Evolutionary conservation across 1,139 yeast genomes (phyloP).

Genomic region (Hyphopichia fennica): DNA sequence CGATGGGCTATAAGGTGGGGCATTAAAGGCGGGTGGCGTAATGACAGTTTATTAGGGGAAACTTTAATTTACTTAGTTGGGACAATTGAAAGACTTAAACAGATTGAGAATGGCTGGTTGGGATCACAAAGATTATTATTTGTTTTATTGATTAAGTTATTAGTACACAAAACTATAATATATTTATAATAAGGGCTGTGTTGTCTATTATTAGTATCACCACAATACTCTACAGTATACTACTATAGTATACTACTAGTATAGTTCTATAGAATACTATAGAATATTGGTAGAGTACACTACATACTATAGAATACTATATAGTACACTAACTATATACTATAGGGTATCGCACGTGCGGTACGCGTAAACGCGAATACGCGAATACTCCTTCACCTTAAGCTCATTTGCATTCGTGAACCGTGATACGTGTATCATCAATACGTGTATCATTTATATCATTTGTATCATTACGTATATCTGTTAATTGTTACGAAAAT

Average conservation of each 20-base stretch:
- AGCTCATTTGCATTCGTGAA: background rate
- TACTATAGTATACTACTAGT: background rate
- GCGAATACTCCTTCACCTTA: background rate
- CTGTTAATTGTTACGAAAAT: background rate
- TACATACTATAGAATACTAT: background rate
- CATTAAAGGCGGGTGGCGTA: no score
- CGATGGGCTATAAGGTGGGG: background rate
- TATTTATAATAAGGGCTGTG: no score
- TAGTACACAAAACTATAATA: background rate
- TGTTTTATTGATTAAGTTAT: background rate
- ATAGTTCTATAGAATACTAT: background rate
- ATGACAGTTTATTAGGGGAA: background rate
- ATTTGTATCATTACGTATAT: background rate
- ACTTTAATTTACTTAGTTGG: background rate
- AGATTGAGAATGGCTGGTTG: no score
- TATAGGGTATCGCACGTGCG: background rate
- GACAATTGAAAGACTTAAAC: no score
- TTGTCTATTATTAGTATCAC: no score
- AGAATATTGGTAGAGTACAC: no score
- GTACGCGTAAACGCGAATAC: background rate
- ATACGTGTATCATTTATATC: background rate
- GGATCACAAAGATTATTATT: no score
- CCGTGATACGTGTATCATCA: background rate
- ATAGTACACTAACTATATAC: background rate
- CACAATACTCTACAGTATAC: background rate